Conservation (phyloP, 257 asterid genomes). For the Fraxinus excelsior region DNA sequence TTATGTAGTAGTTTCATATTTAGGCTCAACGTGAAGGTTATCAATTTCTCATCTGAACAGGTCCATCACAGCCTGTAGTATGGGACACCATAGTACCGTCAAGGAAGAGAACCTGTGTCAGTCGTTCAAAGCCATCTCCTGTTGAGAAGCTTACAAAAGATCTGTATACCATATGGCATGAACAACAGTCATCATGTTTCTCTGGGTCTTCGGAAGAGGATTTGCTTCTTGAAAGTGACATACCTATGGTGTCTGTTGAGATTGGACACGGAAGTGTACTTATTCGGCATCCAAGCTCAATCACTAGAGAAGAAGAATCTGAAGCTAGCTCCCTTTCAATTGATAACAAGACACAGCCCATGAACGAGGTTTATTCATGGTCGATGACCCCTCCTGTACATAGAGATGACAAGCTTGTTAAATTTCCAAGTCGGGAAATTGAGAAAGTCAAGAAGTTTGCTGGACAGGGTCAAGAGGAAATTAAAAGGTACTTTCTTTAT, state of each 20-base stretch:
- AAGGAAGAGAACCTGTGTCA: conserved; percentile 78
- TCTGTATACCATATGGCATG: conserved; percentile 80
- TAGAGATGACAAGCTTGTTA: conserved; percentile 37
- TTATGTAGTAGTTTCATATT: not conserved
- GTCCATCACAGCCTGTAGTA: conserved; percentile 66
- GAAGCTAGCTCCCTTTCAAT: conserved; percentile 95
- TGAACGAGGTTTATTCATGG: conserved; percentile 37
- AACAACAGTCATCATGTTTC: conserved; percentile 75
- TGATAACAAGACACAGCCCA: conserved; percentile 62
- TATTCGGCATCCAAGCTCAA: conserved; percentile 81
- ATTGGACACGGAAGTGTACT: conserved; percentile 97
- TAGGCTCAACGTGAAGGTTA: conserved; percentile 8
- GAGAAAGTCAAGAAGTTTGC: conserved; percentile 58
- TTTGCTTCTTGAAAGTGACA: conserved; percentile 77
- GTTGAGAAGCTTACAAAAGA: conserved; percentile 91
- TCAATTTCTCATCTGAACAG: conserved; percentile 41
- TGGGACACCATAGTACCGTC: conserved; percentile 89
- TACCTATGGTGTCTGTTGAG: conserved; percentile 95
- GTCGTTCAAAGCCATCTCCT: conserved; percentile 80
- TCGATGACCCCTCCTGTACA: conserved; percentile 38
- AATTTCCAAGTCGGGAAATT: conserved; percentile 33
- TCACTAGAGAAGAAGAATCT: conserved; percentile 86
- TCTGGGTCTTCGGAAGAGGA: conserved; percentile 94
- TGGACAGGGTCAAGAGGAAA: conserved; percentile 48
- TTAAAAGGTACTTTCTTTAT: conserved; percentile 57